Percentiles rank a stretch among this genome's conserved stretches.
Evolutionary conservation across 1,284 basidiomycete species (phyloP).

Genomic region (Hypsizygus ulmarius): DNA sequence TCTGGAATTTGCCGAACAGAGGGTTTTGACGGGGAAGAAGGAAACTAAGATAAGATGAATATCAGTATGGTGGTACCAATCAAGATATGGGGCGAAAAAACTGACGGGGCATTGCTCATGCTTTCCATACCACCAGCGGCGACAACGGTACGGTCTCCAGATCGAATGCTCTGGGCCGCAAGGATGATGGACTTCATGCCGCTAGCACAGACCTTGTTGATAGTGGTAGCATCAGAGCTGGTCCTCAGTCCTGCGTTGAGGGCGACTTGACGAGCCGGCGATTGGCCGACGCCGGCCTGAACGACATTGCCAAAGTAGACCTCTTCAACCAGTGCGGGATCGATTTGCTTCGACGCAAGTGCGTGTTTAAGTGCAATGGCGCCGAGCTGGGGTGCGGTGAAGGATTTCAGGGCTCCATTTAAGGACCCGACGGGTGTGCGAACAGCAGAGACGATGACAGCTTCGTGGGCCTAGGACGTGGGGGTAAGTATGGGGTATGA

Average conservation of each 20-base stretch:
- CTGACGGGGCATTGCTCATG: conserved; percentile 95
- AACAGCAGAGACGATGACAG: conserved; percentile 92
- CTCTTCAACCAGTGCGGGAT: conserved; percentile 86
- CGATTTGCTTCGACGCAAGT: conserved; percentile 76
- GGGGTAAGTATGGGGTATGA: conserved; percentile 10
- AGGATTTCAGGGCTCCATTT: conserved; percentile 84
- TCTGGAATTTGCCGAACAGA: conserved; percentile 85
- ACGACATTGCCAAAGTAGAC: conserved; percentile 97
- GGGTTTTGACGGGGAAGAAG: conserved; percentile 88
- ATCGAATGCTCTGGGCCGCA: conserved; percentile 86
- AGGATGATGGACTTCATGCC: conserved; percentile 95
- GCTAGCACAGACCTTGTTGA: conserved; percentile 99
- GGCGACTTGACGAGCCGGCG: conserved; percentile 93
- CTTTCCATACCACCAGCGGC: conserved; percentile 97
- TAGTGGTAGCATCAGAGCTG: conserved; percentile 93
- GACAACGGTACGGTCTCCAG: conserved; percentile 85
- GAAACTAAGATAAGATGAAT: conserved; percentile 58
- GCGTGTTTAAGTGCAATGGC: conserved; percentile 88
- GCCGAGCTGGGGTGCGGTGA: conserved; percentile 92
- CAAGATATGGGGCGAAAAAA: conserved; percentile 18
- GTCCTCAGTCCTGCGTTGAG: conserved; percentile 82
- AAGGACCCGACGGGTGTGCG: conserved; percentile 95
- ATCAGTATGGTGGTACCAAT: neutral
- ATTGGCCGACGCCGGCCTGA: conserved; percentile 94
- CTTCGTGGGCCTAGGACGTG: conserved; percentile 61